Percentiles rank a stretch among this genome's conserved stretches.
phyloP scores from a whole-genome alignment of 495 filamentous ascomycete genomes.

The Evansstolkia leycettana region DNA sequence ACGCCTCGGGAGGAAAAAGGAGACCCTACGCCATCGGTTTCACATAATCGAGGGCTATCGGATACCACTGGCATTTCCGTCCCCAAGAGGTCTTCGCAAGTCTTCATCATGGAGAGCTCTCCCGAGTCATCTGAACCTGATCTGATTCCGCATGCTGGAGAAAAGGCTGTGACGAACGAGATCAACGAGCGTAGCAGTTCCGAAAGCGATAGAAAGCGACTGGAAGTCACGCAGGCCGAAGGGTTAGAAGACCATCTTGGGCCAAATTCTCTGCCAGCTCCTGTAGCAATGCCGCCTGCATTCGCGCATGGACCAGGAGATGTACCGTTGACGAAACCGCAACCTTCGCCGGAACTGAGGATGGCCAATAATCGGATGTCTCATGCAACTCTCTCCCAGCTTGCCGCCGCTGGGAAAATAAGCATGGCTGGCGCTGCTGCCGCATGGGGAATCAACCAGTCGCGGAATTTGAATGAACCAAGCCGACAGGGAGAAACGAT shows the following conservation, averaged over 20 bases:
- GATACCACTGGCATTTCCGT: slow-evolving; percentile 31
- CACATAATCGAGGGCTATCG: slow-evolving; percentile 42
- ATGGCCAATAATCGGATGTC: slow-evolving; percentile 73
- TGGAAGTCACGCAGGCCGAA: slow-evolving; percentile 8
- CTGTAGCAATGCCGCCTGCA: slow-evolving; percentile 61
- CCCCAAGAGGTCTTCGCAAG: slow-evolving; percentile 9
- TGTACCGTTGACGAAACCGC: slow-evolving; percentile 53
- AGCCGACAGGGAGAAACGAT: slow-evolving; percentile 6
- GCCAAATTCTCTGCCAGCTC: slow-evolving; percentile 50
- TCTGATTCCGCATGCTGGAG: slow-evolving; percentile 20
- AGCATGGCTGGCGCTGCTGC: slow-evolving; percentile 22
- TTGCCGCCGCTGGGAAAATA: slow-evolving; percentile 51
- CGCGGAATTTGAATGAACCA: slow-evolving; percentile 5
- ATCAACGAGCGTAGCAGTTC: slow-evolving; percentile 43
- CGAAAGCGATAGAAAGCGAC: slow-evolving; percentile 39
- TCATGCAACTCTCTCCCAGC: slow-evolving; percentile 61
- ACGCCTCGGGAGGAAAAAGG: slow-evolving; percentile 6
- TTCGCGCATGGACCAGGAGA: slow-evolving; percentile 61
- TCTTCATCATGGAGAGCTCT: slow-evolving; percentile 19
- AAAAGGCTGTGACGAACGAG: slow-evolving; percentile 11
- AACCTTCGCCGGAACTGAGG: slow-evolving; percentile 61
- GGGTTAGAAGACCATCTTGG: slow-evolving; percentile 35
- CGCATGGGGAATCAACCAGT: slow-evolving; percentile 17
- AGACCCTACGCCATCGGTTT: slow-evolving; percentile 26
- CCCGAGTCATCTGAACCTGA: slow-evolving; percentile 26